A percentile compares a stretch with the other conserved stretches of the same genome.
phyloP scores from a whole-genome alignment of 2,329 filamentous ascomycete genomes.

The Venturia effusa region DNA sequence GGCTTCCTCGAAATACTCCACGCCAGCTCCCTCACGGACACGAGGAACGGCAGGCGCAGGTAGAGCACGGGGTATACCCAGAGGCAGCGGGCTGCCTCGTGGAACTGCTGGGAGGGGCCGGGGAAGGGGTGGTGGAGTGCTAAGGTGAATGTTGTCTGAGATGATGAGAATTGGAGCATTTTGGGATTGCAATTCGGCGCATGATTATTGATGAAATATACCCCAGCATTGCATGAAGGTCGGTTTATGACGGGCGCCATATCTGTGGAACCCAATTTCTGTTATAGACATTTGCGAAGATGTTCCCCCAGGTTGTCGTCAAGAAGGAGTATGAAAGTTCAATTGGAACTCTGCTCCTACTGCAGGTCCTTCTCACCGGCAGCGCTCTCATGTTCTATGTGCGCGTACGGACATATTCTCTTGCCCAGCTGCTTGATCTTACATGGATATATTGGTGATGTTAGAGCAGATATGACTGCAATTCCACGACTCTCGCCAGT shows the following conservation, averaged over 20 bases:
- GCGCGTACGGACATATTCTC: too few relatives aligned
- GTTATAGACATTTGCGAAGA: neutral
- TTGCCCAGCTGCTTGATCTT: too few relatives aligned
- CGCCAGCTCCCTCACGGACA: conserved; percentile 17
- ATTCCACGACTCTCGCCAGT: too few relatives aligned
- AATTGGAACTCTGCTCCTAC: too few relatives aligned
- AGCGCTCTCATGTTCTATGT: too few relatives aligned
- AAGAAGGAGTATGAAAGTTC: too few relatives aligned
- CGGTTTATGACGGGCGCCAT: neutral
- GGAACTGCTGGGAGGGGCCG: conserved; percentile 10
- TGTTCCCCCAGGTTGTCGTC: too few relatives aligned
- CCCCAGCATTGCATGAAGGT: neutral
- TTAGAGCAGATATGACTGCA: too few relatives aligned
- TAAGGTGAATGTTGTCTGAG: neutral
- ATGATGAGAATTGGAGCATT: neutral
- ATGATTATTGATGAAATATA: conserved; percentile 1
- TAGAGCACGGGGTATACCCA: conserved; percentile 24
- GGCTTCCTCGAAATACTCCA: conserved; percentile 30
- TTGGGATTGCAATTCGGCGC: neutral
- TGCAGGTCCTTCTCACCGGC: too few relatives aligned
- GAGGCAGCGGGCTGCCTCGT: conserved; percentile 18
- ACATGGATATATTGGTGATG: too few relatives aligned
- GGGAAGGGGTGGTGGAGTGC: conserved; percentile 11
- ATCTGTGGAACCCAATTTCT: neutral
- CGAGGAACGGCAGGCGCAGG: conserved; percentile 14